Evolutionary conservation across 2,329 filamentous ascomycete species (phyloP).

Genomic region (Cladosporium sp.): DNA sequence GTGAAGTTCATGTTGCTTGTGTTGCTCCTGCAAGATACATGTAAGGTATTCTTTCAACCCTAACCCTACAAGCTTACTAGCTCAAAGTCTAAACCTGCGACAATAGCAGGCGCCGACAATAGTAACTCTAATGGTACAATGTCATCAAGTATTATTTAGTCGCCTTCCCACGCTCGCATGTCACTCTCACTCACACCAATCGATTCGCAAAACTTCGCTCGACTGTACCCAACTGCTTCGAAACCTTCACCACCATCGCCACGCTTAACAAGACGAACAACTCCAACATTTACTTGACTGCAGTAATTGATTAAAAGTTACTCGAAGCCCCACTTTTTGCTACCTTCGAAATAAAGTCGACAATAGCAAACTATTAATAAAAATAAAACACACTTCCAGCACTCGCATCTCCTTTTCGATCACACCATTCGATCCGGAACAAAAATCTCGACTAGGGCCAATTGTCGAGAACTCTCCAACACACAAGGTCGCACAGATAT

Average conservation of each 20-base stretch:
- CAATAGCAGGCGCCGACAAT: neutral
- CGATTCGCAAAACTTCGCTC: neutral
- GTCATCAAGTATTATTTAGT: neutral
- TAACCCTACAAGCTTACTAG: neutral
- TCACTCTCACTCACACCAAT: neutral
- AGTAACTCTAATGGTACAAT: neutral
- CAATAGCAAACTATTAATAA: neutral
- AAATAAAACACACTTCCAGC: neutral
- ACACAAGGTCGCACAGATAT: neutral
- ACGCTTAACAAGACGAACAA: neutral
- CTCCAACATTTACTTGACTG: neutral
- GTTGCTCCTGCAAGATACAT: neutral
- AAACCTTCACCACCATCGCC: neutral
- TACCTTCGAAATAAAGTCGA: too few relatives aligned
- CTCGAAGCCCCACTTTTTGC: neutral
- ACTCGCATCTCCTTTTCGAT: neutral
- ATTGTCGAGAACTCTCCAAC: neutral
- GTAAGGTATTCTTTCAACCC: neutral
- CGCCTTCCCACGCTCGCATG: neutral
- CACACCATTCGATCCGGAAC: neutral
- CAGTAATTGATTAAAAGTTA: neutral
- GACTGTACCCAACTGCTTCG: too few relatives aligned
- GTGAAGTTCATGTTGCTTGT: neutral
- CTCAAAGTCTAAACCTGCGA: neutral
- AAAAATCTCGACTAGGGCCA: neutral